These are phyloP conservation scores for Omphalotus olearius DNA, from an alignment of 1,284 basidiomycete species.

Conservation along the genomic window DNA sequence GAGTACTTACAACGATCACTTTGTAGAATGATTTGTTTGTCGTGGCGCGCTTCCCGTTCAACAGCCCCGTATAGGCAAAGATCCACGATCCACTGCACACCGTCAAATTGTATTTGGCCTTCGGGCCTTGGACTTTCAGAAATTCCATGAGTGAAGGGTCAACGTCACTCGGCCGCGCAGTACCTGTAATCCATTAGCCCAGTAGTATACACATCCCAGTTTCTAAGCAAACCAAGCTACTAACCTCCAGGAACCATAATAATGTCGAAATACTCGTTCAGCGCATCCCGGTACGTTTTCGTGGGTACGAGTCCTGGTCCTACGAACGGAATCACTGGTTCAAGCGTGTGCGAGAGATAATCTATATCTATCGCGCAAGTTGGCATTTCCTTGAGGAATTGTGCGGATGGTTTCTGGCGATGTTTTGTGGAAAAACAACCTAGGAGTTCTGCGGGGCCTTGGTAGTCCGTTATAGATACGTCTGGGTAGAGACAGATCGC, in stretches of 20 bases:
- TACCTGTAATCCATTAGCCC: neutral
- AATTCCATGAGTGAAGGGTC: conserved; percentile 19
- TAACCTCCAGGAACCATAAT: conserved; percentile 22
- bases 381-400: conserved; percentile 11
- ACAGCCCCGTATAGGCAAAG: conserved; percentile 20
- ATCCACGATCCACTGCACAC: conserved; percentile 25
- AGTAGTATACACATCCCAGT: neutral
- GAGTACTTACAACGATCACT: conserved; percentile 14
- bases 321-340: conserved; percentile 15
- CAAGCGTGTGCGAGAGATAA: conserved; percentile 20
- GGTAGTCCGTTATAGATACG: conserved; percentile 26
- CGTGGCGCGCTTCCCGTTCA: conserved; percentile 24
- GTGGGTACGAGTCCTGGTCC: conserved; percentile 20
- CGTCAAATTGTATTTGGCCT: conserved; percentile 19
- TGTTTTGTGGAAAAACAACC: conserved; percentile 23
- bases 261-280: conserved; percentile 19
- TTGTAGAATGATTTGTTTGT: conserved; percentile 23
- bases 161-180: neutral
- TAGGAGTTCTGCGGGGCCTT: conserved; percentile 29
- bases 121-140: conserved; percentile 21
- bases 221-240: neutral
- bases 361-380: conserved; percentile 16
- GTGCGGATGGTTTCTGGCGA: neutral
- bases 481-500: conserved; percentile 27
- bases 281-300: conserved; percentile 18